Conservation (phyloP, 495 filamentous ascomycete genomes). For the Bacidia gigantensis region DNA sequence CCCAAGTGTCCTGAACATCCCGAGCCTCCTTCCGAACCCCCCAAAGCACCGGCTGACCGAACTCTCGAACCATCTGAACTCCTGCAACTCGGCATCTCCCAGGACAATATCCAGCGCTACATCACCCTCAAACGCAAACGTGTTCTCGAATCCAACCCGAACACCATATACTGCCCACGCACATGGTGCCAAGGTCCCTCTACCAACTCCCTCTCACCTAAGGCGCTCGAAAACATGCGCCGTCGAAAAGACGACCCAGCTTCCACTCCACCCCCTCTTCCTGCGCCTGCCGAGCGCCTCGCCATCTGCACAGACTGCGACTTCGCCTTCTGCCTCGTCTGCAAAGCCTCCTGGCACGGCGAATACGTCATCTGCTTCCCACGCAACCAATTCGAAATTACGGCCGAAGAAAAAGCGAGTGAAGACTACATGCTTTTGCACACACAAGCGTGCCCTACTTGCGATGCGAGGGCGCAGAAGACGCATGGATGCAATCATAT, state of each 20-base stretch:
- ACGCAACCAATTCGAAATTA: constrained; percentile 47
- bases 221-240: not conserved
- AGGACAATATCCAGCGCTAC: constrained; percentile 68
- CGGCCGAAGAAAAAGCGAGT: constrained; percentile 71
- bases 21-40: constrained; percentile 11
- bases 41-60: constrained; percentile 28
- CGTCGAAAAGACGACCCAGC: constrained; percentile 60
- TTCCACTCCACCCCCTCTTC: constrained; percentile 29
- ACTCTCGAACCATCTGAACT: constrained; percentile 78
- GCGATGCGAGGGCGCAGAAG: constrained; percentile 73
- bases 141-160: constrained; percentile 77
- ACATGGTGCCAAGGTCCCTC: constrained; percentile 79
- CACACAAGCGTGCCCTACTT: constrained; percentile 85
- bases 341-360: constrained; percentile 76
- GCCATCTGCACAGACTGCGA: constrained; percentile 78
- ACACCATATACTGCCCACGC: constrained; percentile 86
- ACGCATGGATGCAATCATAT: constrained; percentile 95
- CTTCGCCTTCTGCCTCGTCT: constrained; percentile 80
- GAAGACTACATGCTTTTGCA: constrained; percentile 66
- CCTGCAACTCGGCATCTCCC: constrained; percentile 64
- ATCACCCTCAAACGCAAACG: constrained; percentile 82
- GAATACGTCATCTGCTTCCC: constrained; percentile 53
- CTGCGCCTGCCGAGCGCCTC: constrained; percentile 45
- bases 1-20: constrained; percentile 46
- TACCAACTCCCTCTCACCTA: not conserved